Evolutionary conservation across 305 asterid genomes (phyloP).

Genomic region (Petunia hybrid): DNA sequence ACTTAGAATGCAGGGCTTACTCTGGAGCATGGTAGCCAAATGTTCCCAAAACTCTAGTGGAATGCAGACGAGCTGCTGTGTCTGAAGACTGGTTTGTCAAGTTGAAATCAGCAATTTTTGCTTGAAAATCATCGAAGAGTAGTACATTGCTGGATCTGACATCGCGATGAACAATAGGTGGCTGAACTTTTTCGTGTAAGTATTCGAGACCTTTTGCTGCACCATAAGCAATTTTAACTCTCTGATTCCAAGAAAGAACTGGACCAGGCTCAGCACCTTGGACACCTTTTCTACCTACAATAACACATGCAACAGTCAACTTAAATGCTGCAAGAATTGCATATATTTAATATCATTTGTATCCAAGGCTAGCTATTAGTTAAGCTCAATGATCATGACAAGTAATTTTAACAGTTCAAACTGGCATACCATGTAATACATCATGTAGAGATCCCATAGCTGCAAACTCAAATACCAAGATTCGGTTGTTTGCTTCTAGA

Average conservation of each 20-base stretch:
- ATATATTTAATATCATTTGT: neutral
- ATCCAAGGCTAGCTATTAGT: neutral
- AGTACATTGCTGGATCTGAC: conserved; percentile 87
- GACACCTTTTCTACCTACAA: conserved; percentile 56
- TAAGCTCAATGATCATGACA: neutral
- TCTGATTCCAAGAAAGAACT: conserved; percentile 62
- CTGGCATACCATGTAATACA: conserved; percentile 68
- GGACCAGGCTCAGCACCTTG: conserved; percentile 72
- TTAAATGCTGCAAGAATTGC: neutral
- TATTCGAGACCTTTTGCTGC: conserved; percentile 76
- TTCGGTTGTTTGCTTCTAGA: conserved; percentile 61
- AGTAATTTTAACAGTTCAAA: neutral
- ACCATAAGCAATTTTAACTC: conserved; percentile 33
- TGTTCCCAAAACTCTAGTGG: conserved; percentile 86
- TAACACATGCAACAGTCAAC: neutral
- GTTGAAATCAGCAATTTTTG: conserved; percentile 88
- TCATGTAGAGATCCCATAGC: conserved; percentile 83
- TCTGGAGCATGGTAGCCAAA: conserved; percentile 95
- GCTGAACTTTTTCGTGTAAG: conserved; percentile 65
- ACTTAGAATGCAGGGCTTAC: conserved; percentile 41
- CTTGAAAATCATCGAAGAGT: conserved; percentile 69
- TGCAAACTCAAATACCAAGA: conserved; percentile 78
- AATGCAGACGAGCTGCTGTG: conserved; percentile 80
- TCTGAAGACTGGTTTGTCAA: conserved; percentile 85
- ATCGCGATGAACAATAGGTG: conserved; percentile 80